Conservation (phyloP, 2,329 filamentous ascomycete genomes). For the Davidsoniella australis region DNA sequence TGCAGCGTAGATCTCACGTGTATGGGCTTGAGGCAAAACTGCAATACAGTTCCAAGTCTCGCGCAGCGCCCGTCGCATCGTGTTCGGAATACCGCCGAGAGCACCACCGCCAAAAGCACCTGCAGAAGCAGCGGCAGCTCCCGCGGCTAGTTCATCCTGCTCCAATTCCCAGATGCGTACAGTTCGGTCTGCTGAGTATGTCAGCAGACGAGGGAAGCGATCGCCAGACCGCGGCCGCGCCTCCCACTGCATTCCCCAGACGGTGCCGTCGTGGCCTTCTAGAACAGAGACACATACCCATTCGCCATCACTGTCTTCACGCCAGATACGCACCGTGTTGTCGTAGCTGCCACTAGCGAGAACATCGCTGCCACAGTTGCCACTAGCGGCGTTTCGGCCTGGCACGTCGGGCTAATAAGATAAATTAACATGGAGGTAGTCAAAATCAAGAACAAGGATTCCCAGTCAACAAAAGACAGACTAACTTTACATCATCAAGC, state of each 20-base stretch:
- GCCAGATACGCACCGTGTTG: slow-evolving; percentile 74
- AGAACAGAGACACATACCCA: slow-evolving; percentile 81
- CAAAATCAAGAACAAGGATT: no score
- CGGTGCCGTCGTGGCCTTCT: slow-evolving; percentile 66
- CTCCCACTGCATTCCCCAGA: slow-evolving; percentile 76
- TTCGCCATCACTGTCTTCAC: slow-evolving; percentile 73
- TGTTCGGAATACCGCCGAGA: slow-evolving; percentile 51
- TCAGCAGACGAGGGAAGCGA: slow-evolving; percentile 48
- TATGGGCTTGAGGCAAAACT: slow-evolving; percentile 57
- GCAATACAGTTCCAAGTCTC: slow-evolving; percentile 74
- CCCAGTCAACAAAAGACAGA: no score
- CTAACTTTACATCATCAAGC: no score
- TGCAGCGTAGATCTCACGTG: slow-evolving; percentile 67
- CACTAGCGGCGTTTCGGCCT: slow-evolving; percentile 27
- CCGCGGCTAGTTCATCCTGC: slow-evolving; percentile 20
- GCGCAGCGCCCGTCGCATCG: slow-evolving; percentile 60
- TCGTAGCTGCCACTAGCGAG: slow-evolving; percentile 90
- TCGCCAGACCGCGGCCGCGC: slow-evolving; percentile 22
- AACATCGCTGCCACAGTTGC: slow-evolving; percentile 43
- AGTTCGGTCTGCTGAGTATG: slow-evolving; percentile 70
- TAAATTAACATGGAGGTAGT: no score
- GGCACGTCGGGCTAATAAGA: slow-evolving; percentile 36
- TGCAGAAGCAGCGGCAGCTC: slow-evolving; percentile 7
- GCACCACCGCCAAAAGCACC: slow-evolving; percentile 28
- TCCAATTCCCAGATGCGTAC: slow-evolving; percentile 63